phyloP scores from a whole-genome alignment of 108 stramenopile genomes.

The Discostella stelligeroides region DNA sequence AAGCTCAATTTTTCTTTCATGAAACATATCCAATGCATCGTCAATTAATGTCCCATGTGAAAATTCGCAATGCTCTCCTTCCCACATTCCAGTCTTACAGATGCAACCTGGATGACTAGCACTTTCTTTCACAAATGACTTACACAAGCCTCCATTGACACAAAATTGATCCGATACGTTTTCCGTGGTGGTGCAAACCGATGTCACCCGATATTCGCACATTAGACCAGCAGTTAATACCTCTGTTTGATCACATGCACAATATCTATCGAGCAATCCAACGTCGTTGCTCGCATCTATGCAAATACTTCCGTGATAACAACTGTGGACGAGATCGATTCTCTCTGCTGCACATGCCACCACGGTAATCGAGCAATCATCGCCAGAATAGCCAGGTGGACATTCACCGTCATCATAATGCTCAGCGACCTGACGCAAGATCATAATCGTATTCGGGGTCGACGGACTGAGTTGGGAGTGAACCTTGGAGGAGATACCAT shows the following conservation, averaged over 20 bases:
- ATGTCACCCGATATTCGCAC: constrained; percentile 32
- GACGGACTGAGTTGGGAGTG: no score
- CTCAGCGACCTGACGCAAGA: no score
- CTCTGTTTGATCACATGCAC: constrained; percentile 31
- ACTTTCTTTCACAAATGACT: constrained; percentile 14
- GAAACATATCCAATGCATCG: constrained; percentile 41
- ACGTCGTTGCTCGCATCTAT: constrained; percentile 31
- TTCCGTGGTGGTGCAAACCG: constrained; percentile 14
- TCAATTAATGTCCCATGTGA: constrained; percentile 25
- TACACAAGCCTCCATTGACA: constrained; percentile 36
- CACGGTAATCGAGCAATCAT: constrained; percentile 1
- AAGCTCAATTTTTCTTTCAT: constrained; percentile 21
- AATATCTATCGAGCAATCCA: constrained; percentile 39
- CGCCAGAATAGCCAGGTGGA: no score
- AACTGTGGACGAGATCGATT: constrained; percentile 34
- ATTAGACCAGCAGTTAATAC: constrained; percentile 26
- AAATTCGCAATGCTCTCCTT: constrained; percentile 40
- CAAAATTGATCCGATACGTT: constrained; percentile 31
- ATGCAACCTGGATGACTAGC: constrained; percentile 32
- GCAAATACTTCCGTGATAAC: constrained; percentile 37
- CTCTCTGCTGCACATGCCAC: constrained; percentile 19
- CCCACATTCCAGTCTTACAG: constrained; percentile 27
- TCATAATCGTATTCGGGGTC: no score
- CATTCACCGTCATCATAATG: no score
- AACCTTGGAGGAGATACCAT: no score